Evolutionary conservation across 345 rosid genomes (phyloP), one percentile per base, ranked within the genome.

Genomic region (Aurinia saxatilis): DNA sequence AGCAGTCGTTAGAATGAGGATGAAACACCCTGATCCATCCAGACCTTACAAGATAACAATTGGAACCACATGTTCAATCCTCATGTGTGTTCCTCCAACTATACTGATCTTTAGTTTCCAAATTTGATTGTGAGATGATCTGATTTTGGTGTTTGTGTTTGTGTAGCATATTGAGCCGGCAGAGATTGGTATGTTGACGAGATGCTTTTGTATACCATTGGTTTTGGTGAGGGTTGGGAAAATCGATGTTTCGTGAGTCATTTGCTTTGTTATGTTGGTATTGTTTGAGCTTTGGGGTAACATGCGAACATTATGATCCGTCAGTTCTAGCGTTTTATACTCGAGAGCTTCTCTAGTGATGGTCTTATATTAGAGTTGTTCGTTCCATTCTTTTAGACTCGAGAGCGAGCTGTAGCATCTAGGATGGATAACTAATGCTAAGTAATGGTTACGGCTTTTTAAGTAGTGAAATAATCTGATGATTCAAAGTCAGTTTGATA

Each of bases 201-300:
- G 97, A 74, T 95, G 97, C 62, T 90, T 95, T 52, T 95, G 97
- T 65, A 84, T 88, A 61, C 97, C 97, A 9, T 81, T 95, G 72
- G 99, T 95, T 70, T 90, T 97, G 0, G 54, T 81, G 68, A 90
- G 99, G 35, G 97, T 83, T 6, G 99, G 99, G 67, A 90, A 78
- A 83, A 79, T 88, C 35, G 6, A 39, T 18, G 4, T 19, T 55
- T 30, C 36, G 10, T 46, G 61, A 18, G 21, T 54, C 36, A 4
- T 44, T 9, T 23, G 15, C 46, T 31, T 33, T 50, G 59, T 64
- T 18, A 21, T 7, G 16, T 13, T 19, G 44, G 45, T 21, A 2
- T 37, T 27, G 21, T 29, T 37, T 47, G n/a, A 39, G 50, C 15
- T 37, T 19, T 17, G 2, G 7, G 31, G 12, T 2, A 7, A 27